Conservation (phyloP, 1,139 yeast genomes). For the Dujonia santamariae region DNA sequence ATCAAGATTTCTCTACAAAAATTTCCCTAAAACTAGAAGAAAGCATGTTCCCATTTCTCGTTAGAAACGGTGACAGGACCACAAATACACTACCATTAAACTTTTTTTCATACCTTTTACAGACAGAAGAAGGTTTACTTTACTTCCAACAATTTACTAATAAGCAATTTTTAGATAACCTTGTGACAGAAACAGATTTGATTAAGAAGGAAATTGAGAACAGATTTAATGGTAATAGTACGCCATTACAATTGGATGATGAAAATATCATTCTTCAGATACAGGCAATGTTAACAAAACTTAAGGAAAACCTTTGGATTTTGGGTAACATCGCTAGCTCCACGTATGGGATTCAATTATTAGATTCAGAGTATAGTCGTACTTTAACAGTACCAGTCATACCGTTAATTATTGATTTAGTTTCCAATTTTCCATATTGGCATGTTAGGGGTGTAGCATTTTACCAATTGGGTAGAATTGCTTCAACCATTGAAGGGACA, state of each 20-base stretch:
- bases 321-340: constrained; percentile 79
- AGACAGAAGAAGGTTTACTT: constrained; percentile 75
- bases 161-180: constrained; percentile 23
- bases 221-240: constrained; percentile 1
- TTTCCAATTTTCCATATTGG: constrained; percentile 50
- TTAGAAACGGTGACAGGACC: not conserved
- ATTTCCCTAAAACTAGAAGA: constrained; percentile 22
- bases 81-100: constrained; percentile 48
- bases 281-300: constrained; percentile 16
- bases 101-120: constrained; percentile 75
- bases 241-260: constrained; percentile 2
- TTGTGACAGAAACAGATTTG: constrained; percentile 21
- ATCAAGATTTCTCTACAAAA: constrained; percentile 19
- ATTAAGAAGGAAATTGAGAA: constrained; percentile 4
- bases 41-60: constrained; percentile 26
- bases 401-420: constrained; percentile 42
- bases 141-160: constrained; percentile 27
- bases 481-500: constrained; percentile 73
- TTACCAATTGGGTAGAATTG: constrained; percentile 71
- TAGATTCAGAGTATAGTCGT: constrained; percentile 49
- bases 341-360: constrained; percentile 59
- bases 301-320: constrained; percentile 85
- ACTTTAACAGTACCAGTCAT: constrained; percentile 56
- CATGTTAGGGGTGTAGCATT: constrained; percentile 75
- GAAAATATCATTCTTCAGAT: not conserved